Conservation (phyloP, 176 grass and related monocot genomes). For the Zizania latifolia region DNA sequence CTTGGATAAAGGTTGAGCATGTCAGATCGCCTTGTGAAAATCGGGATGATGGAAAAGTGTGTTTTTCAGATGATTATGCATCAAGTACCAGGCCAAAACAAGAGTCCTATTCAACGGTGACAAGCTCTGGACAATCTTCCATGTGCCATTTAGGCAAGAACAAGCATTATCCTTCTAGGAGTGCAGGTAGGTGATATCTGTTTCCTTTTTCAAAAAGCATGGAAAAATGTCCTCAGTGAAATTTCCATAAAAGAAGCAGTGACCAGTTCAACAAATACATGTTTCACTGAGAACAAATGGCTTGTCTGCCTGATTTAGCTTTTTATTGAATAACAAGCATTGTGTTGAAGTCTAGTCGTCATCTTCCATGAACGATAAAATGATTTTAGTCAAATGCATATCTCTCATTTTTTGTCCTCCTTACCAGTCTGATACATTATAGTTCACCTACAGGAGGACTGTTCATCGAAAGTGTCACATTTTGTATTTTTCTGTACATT, state of each 20-base stretch:
- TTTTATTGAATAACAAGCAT: not conserved
- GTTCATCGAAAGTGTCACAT: not conserved
- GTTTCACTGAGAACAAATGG: constrained; percentile 1
- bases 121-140: constrained; percentile 10
- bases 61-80: constrained; percentile 8
- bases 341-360: not conserved
- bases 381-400: not conserved
- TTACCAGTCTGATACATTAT: not conserved
- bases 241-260: not conserved
- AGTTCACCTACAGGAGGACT: too few species aligned
- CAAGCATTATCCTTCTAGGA: constrained; percentile 23
- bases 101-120: constrained; percentile 1
- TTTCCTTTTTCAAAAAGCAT: not conserved
- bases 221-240: not conserved
- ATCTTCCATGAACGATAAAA: not conserved
- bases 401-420: not conserved
- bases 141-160: constrained; percentile 13
- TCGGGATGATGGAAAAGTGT: not conserved
- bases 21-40: constrained; percentile 14
- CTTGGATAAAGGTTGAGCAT: constrained; percentile 26
- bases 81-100: not conserved
- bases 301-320: not conserved
- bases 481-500: not conserved
- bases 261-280: not conserved
- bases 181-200: constrained; percentile 18